Base-by-base conservation (phyloP, 192 early-diverging fungal species). In the Coemansia sp. region DNA sequence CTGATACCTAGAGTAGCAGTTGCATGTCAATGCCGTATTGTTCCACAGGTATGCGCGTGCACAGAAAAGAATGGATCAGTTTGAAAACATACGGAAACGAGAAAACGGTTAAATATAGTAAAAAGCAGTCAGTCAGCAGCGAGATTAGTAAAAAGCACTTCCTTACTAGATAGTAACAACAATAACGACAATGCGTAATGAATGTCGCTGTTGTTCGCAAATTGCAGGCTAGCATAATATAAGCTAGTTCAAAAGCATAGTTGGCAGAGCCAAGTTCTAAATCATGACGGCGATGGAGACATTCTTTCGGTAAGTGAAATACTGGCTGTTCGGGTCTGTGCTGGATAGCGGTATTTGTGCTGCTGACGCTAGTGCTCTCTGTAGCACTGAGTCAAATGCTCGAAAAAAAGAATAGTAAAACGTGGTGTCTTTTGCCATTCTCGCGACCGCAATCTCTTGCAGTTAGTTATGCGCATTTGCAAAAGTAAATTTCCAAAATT, bases 1-100 rank as follows among this genome's bases (percentile, higher is more conserved):
- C 91, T 93, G 87, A 99, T 97, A 97, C 95, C 95, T 95, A 84
- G 46, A 81, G 21, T 51, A 12, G 23, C 48, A 26, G 25, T 26
- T 7, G 48, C 5, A 21, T 26, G 48, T 23, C 13, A 1, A 26
- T 26, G 25, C 12, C 16, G 48, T 26, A 3, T 26, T 26, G 48
- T 51, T 51, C 2, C 25, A 28, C 15, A 23, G 21, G 16, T 51
- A 51, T 13, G 6, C 48, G 26, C 9, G 25, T n/a, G n/a, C 39
- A 15, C 3, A 40, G 16, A 40, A 40, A 2, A 40, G 39, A 40
- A 40, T 40, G 39, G 39, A 40, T 15, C 39, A 4, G 39, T 40
- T 40, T 40, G 3, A 40, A 40, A 40, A 5, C 16, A 40, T 40
- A 40, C 39, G 39, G 9, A 15, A 8, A 40, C 39, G 13, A 51